Evolutionary conservation across 805 yeast species (phyloP).

Genomic region (Cyberlindnera galapagoensis): DNA sequence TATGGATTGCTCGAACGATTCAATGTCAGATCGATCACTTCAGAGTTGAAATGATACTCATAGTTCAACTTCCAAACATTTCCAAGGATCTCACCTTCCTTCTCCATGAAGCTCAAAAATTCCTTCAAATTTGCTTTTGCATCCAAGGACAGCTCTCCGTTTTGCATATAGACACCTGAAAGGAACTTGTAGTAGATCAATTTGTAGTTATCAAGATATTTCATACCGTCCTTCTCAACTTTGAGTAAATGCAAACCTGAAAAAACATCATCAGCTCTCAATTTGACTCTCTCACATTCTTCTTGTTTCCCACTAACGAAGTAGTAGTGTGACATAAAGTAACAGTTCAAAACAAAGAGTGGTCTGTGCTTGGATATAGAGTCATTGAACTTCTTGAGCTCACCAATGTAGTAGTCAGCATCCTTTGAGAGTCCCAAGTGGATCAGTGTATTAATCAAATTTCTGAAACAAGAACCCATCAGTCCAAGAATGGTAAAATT

Average conservation of each 20-base stretch:
- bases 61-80: constrained; percentile 17
- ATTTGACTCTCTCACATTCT: constrained; percentile 5
- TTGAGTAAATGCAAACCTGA: constrained; percentile 8
- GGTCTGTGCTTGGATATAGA: constrained; percentile 11
- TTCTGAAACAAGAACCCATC: constrained; percentile 33
- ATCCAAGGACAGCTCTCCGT: constrained; percentile 1
- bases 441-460: constrained; percentile 33
- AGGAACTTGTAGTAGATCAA: constrained; percentile 20
- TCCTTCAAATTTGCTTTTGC: constrained; percentile 12
- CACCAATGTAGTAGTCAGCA: constrained; percentile 46
- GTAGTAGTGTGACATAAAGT: constrained; percentile 17
- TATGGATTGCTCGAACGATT: constrained; percentile 15
- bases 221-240: constrained; percentile 2
- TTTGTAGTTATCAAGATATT: constrained; percentile 18
- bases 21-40: constrained; percentile 10
- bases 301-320: constrained; percentile 13
- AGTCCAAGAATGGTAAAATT: constrained; percentile 27
- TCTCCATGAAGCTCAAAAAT: constrained; percentile 16
- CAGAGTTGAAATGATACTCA: constrained; percentile 19
- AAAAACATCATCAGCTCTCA: constrained; percentile 13
- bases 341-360: constrained; percentile 13
- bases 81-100: constrained; percentile 14
- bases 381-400: constrained; percentile 28
- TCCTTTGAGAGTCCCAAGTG: constrained; percentile 55
- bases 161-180: constrained; percentile 10